phyloP scores from a whole-genome alignment of 192 early-diverging fungal genomes.

The Podochytrium sp. region DNA sequence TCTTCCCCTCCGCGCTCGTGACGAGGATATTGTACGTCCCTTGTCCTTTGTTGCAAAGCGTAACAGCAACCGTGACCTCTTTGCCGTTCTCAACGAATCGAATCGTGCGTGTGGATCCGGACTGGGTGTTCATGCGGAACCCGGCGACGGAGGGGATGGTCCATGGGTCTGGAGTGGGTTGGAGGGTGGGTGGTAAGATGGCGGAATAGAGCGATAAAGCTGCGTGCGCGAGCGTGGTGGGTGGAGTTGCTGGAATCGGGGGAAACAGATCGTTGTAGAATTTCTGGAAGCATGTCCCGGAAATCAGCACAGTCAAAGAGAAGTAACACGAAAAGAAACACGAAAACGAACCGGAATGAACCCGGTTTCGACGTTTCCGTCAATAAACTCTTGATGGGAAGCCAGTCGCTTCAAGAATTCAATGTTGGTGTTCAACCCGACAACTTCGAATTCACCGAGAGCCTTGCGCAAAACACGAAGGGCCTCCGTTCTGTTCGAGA shows the following conservation, averaged over 20 bases:
- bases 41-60: not conserved
- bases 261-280: slow-evolving; percentile 69
- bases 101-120: not conserved
- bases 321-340: not conserved
- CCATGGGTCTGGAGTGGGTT: slow-evolving; percentile 53
- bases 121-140: slow-evolving; percentile 54
- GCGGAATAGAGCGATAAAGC: slow-evolving; percentile 54
- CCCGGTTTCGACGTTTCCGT: slow-evolving; percentile 90
- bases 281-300: slow-evolving; percentile 49
- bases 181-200: not conserved
- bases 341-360: slow-evolving; percentile 74
- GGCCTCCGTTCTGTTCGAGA: slow-evolving; percentile 82
- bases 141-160: slow-evolving; percentile 23
- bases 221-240: slow-evolving; percentile 67
- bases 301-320: too few species aligned
- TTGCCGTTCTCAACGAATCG: slow-evolving; percentile 28
- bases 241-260: slow-evolving; percentile 33
- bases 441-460: slow-evolving; percentile 84
- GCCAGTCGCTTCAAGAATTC: slow-evolving; percentile 83
- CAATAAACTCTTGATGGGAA: slow-evolving; percentile 79
- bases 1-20: slow-evolving; percentile 1
- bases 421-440: slow-evolving; percentile 92
- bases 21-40: slow-evolving; percentile 12
- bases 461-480: slow-evolving; percentile 79
- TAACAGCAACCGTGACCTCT: slow-evolving; percentile 12